Conservation (phyloP, 441 rosid genomes). For the Metrosideros polymorpha region DNA sequence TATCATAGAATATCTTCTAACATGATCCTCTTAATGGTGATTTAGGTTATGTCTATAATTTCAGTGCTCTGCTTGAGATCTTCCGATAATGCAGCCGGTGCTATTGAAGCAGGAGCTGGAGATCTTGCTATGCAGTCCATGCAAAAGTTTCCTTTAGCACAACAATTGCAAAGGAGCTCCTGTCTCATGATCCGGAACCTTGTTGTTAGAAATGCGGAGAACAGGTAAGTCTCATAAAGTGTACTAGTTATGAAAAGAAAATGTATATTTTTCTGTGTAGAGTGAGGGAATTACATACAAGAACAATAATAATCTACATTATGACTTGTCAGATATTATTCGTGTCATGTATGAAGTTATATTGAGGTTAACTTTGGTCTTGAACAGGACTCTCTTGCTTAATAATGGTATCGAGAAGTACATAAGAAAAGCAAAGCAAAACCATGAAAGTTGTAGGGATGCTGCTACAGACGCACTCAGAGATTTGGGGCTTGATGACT, state of each 20-base stretch:
- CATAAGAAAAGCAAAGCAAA: constrained; percentile 66
- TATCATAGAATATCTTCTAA: background rate
- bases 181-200: constrained; percentile 93
- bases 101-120: constrained; percentile 94
- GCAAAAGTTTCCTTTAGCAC: constrained; percentile 69
- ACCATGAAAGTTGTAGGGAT: constrained; percentile 57
- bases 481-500: constrained; percentile 81
- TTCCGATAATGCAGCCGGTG: constrained; percentile 74
- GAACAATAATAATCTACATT: background rate
- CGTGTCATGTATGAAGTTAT: background rate
- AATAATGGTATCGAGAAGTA: constrained; percentile 59
- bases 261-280: background rate
- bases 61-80: constrained; percentile 80
- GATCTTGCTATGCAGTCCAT: constrained; percentile 82
- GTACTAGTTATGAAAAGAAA: background rate
- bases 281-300: background rate
- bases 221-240: constrained; percentile 36
- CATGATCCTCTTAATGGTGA: background rate
- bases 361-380: background rate
- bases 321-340: background rate
- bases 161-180: constrained; percentile 59
- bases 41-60: constrained; percentile 70
- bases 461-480: constrained; percentile 90
- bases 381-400: constrained; percentile 56
- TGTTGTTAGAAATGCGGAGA: constrained; percentile 72